Base-by-base conservation (phyloP, 2,329 filamentous ascomycete species). In the Nemania sp. region DNA sequence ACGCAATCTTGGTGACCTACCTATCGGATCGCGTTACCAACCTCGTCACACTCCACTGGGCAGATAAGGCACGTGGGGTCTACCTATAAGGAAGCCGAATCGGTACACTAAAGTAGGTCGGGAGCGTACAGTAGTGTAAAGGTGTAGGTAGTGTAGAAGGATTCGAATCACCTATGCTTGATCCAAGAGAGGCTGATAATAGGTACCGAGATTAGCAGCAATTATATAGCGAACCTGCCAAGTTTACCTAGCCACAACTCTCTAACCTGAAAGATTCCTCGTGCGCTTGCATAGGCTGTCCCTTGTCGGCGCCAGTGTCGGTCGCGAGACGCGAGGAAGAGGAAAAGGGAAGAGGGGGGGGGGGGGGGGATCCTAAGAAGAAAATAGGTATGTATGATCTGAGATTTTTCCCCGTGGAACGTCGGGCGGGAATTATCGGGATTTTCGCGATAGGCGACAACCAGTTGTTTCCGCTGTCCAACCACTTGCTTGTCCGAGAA, bases 61-160 rank as follows among this genome's bases (percentile, higher is more conserved):
- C 25, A 58, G 59, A 61, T 58, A 54, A 51, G 49, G 12, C 34
- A 35, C 59, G 59, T 62, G 55, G 59, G 54, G 50, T 54, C 56
- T 29, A 29, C 25, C 25, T 29, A 29, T 29, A 4, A n/a, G n/a
- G n/a, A n/a, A n/a, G n/a, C n/a, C n/a, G n/a, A n/a, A n/a, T n/a
- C n/a, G n/a, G n/a, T n/a, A n/a, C n/a, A n/a, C n/a, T n/a, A n/a
- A n/a, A n/a, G n/a, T n/a, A n/a, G n/a, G n/a, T n/a, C n/a, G n/a
- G n/a, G n/a, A n/a, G n/a, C n/a, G n/a, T n/a, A n/a, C n/a, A n/a
- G n/a, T n/a, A n/a, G n/a, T n/a, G n/a, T n/a, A n/a, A n/a, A n/a
- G n/a, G n/a, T n/a, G n/a, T n/a, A n/a, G n/a, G n/a, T n/a, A n/a
- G n/a, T n/a, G n/a, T n/a, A n/a, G n/a, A n/a, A n/a, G n/a, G n/a